Conservation (phyloP, 768 basidiomycete genomes). For the Mrakia frigida region DNA sequence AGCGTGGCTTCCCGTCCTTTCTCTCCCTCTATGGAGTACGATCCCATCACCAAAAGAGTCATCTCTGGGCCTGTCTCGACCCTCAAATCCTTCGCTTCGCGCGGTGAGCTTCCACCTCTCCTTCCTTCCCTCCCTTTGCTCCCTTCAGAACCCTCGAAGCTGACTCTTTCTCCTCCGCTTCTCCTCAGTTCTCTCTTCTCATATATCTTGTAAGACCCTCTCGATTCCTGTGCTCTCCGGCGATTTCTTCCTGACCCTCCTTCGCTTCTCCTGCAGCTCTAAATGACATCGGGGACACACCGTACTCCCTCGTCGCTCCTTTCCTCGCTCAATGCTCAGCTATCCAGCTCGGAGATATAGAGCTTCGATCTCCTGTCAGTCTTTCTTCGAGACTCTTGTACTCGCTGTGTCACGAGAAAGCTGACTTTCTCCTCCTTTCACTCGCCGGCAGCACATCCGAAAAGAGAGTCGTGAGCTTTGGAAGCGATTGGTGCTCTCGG, state of each 20-base stretch:
- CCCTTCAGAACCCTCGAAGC: not conserved
- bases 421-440: no score
- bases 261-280: not conserved
- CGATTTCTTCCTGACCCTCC: not conserved
- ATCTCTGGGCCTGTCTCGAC: constrained; percentile 2
- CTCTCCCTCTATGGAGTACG: not conserved
- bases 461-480: constrained; percentile 19
- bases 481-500: constrained; percentile 18
- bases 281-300: constrained; percentile 24
- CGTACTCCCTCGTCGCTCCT: constrained; percentile 9
- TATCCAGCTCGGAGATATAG: constrained; percentile 21
- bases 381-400: not conserved
- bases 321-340: constrained; percentile 23
- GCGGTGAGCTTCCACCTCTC: constrained; percentile 13
- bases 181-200: constrained; percentile 2
- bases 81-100: constrained; percentile 8
- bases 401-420: not conserved
- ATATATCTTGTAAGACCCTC: not conserved
- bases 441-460: constrained; percentile 22
- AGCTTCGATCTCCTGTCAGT: constrained; percentile 24
- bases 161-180: not conserved
- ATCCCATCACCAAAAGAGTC: constrained; percentile 10
- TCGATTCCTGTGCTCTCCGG: not conserved
- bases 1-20: not conserved
- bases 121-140: not conserved